Base-by-base conservation (phyloP, 163 green algal species). In the Chlorella variabilis region DNA sequence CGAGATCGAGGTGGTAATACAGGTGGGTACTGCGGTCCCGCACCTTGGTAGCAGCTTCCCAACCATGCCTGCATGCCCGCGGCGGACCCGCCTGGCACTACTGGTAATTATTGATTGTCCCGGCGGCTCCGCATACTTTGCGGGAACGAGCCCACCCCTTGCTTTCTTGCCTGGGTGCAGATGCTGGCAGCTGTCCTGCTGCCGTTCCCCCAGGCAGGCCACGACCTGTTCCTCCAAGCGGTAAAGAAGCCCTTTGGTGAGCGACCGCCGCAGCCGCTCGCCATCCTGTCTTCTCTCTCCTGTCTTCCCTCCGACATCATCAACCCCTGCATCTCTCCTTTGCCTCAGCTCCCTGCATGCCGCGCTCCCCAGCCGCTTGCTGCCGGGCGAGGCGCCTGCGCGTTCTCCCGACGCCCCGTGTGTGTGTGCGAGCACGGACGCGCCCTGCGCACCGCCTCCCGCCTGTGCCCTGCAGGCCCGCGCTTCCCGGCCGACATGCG, bases 1-100 rank as follows among this genome's bases (percentile, higher is more conserved):
- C 4, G 73, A 80, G 17, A 54, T 80, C 0, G 54, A 80, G 27
- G 73, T 41, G 27, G 54, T 80, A 21, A 70, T 70, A 56, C 73
- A 80, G 73, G 73, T 67, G 29, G 29, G 59, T 63, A 63, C 45
- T 54, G 45, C 45, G 15, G n/a, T n/a, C n/a, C n/a, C n/a, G n/a
- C n/a, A n/a, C n/a, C n/a, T n/a, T n/a, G n/a, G n/a, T n/a, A n/a
- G n/a, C n/a, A n/a, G n/a, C n/a, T n/a, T n/a, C n/a, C n/a, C n/a
- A n/a, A n/a, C n/a, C n/a, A n/a, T n/a, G n/a, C n/a, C n/a, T n/a
- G n/a, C n/a, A n/a, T n/a, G n/a, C n/a, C n/a, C n/a, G n/a, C n/a
- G n/a, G n/a, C n/a, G n/a, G n/a, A n/a, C n/a, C n/a, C n/a, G n/a
- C n/a, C n/a, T n/a, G n/a, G n/a, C n/a, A n/a, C n/a, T n/a, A n/a